These are phyloP conservation scores for Xerocomellus intermedius DNA, from an alignment of 768 basidiomycete species.

Conservation along the genomic window DNA sequence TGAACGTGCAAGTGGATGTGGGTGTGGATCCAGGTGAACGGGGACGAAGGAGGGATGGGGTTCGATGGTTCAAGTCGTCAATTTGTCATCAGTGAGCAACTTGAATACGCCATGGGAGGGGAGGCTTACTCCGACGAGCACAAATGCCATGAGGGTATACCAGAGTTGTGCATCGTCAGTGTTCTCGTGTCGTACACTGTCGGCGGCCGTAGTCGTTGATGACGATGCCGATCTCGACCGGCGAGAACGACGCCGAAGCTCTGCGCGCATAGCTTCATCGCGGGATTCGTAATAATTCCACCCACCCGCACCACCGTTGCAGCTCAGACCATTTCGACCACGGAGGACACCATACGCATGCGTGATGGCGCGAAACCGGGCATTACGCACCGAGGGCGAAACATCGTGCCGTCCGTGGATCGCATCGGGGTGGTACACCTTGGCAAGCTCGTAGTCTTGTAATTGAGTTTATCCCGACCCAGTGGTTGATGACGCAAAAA, in stretches of 20 bases:
- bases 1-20: not conserved
- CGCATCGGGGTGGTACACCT: conserved; percentile 70
- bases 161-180: conserved; percentile 3
- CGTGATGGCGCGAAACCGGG: conserved; percentile 62
- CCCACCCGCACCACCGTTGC: not conserved
- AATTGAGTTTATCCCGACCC: not conserved
- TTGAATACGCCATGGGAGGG: not conserved
- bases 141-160: conserved; percentile 12
- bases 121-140: conserved; percentile 16
- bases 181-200: not conserved
- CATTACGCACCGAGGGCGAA: conserved; percentile 46
- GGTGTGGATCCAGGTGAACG: not conserved
- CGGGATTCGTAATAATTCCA: conserved; percentile 4
- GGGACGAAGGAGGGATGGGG: not conserved
- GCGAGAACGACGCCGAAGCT: conserved; percentile 49
- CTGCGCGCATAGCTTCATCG: conserved; percentile 47
- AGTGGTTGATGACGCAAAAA: not conserved
- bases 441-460: conserved; percentile 73
- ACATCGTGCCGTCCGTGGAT: conserved; percentile 38
- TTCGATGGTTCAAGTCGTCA: not conserved
- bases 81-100: not conserved
- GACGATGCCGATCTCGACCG: conserved; percentile 12
- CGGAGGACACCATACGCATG: conserved; percentile 55
- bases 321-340: not conserved
- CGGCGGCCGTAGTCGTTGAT: conserved; percentile 21